Conservation (phyloP, 768 basidiomycete genomes). For the Termitomyces bulborhizus region DNA sequence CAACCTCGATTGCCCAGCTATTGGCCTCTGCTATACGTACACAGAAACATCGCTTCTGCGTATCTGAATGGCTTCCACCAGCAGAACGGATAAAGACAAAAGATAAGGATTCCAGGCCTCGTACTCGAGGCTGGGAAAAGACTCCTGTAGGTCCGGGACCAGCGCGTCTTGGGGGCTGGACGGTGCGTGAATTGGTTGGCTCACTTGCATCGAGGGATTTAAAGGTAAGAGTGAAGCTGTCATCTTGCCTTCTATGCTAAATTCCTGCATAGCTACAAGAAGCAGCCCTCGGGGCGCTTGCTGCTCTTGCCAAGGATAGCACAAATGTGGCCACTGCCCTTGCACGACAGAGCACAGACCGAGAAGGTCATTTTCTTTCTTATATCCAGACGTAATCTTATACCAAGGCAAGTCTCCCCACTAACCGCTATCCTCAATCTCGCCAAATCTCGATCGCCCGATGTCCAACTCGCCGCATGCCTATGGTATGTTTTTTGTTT, state of each 20-base stretch:
- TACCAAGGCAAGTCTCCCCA: conserved; percentile 24
- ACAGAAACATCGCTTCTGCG: conserved; percentile 38
- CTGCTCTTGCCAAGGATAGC: conserved; percentile 62
- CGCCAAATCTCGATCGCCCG: conserved; percentile 50
- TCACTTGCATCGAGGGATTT: not conserved
- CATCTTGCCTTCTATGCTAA: too few relatives aligned
- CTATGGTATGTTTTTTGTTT: conserved; percentile 54
- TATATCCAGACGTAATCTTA: not conserved
- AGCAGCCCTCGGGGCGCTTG: conserved; percentile 37
- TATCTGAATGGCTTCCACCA: conserved; percentile 61
- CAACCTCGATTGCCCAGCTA: conserved; percentile 52
- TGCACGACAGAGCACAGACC: conserved; percentile 35
- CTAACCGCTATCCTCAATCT: conserved; percentile 42
- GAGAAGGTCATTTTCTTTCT: conserved; percentile 23
- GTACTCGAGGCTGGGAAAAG: conserved; percentile 3
- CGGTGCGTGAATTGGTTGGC: not conserved
- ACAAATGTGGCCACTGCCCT: conserved; percentile 42
- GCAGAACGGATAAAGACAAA: conserved; percentile 26
- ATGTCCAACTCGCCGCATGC: conserved; percentile 66
- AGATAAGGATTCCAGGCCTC: not conserved
- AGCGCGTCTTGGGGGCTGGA: not conserved
- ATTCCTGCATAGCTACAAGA: not conserved
- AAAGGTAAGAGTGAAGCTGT: not conserved
- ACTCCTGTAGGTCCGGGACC: not conserved
- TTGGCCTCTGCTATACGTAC: conserved; percentile 47